Conservation (phyloP, 1,284 basidiomycete genomes). For the Sporisorium graminicola region DNA sequence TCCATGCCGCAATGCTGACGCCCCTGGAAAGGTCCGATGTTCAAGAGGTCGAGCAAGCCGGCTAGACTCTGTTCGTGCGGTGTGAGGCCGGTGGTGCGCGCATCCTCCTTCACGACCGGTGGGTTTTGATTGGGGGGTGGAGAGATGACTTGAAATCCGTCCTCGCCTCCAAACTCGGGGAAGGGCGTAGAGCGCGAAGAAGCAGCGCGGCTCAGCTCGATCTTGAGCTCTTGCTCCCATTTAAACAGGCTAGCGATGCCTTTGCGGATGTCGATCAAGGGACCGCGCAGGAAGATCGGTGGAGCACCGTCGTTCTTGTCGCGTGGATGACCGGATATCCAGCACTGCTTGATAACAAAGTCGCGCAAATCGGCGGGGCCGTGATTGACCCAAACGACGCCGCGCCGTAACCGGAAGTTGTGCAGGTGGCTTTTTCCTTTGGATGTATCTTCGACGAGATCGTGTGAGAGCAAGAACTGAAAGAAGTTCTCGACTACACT, state of each 20-base stretch:
- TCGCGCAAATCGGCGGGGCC: slow-evolving; percentile 79
- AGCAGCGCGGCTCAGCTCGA: slow-evolving; percentile 8
- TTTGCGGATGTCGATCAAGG: slow-evolving; percentile 68
- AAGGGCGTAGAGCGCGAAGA: slow-evolving; percentile 17
- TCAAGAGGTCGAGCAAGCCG: slow-evolving; percentile 49
- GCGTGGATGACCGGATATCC: slow-evolving; percentile 73
- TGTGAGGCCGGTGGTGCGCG: slow-evolving; percentile 20
- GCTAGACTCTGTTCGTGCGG: slow-evolving; percentile 52
- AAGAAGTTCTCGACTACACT: slow-evolving; percentile 77
- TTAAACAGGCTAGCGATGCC: slow-evolving; percentile 54
- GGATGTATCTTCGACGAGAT: slow-evolving; percentile 67
- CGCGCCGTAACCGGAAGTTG: slow-evolving; percentile 30
- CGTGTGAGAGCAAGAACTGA: slow-evolving; percentile 76
- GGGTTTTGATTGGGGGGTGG: neutral
- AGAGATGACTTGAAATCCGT: slow-evolving; percentile 50
- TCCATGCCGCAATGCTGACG: slow-evolving; percentile 72
- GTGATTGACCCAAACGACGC: slow-evolving; percentile 73
- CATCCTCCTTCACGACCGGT: slow-evolving; percentile 12
- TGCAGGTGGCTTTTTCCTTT: slow-evolving; percentile 18
- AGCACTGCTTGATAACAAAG: slow-evolving; percentile 81
- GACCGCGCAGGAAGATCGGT: slow-evolving; percentile 53
- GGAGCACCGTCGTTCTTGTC: slow-evolving; percentile 31
- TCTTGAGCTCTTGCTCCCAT: slow-evolving; percentile 44
- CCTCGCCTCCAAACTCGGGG: slow-evolving; percentile 37
- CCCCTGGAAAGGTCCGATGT: slow-evolving; percentile 68